Evolutionary conservation across 768 basidiomycete species (phyloP), one percentile per base, ranked within the genome.

Genomic region (Russula compacta): DNA sequence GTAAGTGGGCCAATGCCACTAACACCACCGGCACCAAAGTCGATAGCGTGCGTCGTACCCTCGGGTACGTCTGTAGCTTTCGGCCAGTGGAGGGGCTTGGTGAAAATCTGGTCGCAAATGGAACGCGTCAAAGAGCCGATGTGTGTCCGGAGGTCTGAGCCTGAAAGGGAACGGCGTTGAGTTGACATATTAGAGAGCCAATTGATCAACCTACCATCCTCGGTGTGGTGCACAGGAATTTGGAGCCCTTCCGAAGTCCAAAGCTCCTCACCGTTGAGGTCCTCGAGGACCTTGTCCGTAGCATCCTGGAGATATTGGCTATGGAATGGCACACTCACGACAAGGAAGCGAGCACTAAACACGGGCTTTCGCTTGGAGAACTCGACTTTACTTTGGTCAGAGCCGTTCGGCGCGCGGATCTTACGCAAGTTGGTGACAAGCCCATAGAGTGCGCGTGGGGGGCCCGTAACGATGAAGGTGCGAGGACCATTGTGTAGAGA

Each of bases 251-350:
- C 73, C 1, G 79, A 67, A 29, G 74, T 70, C 91, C 92, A 95
- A 29, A 95, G 70, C 68, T 95, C 92, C 68, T 92, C 81, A 2
- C 81, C 85, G 11, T 75, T 77, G 39, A 95, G 73, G 75, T 95
- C 92, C 60, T 87, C 82, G n/a, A 81, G 72, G 42, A 88, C 74
- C 72, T 84, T 88, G 64, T 92, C 82, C 2, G 92, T 83, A 1
- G 84, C 87, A 33, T 81, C 85, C 17, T 70, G 70, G 57, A 99
- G 78, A 73, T 98, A 95, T 19, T 78, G 76, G 73, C 93, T 95
- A 79, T 99, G 97, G 76, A 94, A 99, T 0, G 97, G 97, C 2
- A 94, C 95, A 56, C 85, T 88, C 69, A 99, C 89, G n/a, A 92
- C 87, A 68, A 99, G 77, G 79, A 98, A 99, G 48, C 97, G 86